Conservation (phyloP, 441 rosid species). For the Pelargonium citronellum region DNA sequence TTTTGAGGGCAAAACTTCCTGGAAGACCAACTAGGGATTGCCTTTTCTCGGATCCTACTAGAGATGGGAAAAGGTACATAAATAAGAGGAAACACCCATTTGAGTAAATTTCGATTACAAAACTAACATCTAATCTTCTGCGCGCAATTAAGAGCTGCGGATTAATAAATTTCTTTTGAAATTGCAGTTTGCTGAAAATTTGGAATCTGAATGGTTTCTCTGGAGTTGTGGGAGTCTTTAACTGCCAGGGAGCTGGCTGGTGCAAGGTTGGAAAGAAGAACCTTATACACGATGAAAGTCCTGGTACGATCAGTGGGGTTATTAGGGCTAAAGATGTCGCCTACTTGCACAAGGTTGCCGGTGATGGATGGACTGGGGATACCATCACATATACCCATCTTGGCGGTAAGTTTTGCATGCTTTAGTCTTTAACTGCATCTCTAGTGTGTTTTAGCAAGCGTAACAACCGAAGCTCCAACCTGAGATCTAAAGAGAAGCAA, state of each 20-base stretch:
- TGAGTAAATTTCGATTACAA: not conserved
- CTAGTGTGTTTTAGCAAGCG: not conserved
- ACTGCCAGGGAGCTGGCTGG: constrained; percentile 99
- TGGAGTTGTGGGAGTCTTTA: constrained; percentile 77
- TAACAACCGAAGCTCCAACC: too few relatives aligned
- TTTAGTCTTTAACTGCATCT: not conserved
- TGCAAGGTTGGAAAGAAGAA: constrained; percentile 58
- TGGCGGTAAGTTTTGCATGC: constrained; percentile 16
- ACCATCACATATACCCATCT: constrained; percentile 55
- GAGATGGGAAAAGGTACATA: constrained; percentile 45
- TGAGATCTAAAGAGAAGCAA: too few relatives aligned
- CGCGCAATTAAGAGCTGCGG: not conserved
- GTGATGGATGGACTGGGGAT: constrained; percentile 48
- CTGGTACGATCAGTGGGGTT: constrained; percentile 45
- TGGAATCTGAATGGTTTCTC: constrained; percentile 65
- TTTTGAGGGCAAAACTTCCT: constrained; percentile 39
- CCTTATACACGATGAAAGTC: constrained; percentile 52
- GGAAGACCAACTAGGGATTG: constrained; percentile 86
- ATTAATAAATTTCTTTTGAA: not conserved
- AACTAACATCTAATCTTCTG: not conserved
- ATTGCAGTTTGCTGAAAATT: constrained; percentile 41
- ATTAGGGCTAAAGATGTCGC: constrained; percentile 65
- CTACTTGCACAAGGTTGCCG: constrained; percentile 57
- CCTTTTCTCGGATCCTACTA: constrained; percentile 71
- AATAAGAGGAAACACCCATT: not conserved